Evolutionary conservation across 306 rosid species (phyloP), one percentile per base, ranked within the genome.

Genomic region (Acacia melanoxylon): DNA sequence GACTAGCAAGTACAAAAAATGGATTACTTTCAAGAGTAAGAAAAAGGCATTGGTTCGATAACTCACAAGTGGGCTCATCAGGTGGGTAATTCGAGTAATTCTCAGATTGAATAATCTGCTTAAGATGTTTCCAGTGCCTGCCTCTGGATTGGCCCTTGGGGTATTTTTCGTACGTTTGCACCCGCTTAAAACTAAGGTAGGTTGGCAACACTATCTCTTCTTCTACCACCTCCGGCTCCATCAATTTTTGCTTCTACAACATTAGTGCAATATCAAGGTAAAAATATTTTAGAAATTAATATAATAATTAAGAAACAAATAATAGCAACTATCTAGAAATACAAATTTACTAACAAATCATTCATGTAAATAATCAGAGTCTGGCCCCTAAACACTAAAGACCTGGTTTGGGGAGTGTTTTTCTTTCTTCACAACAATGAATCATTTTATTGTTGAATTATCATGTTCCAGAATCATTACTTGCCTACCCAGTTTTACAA

Each of bases 91-190:
- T 94, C 58, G 83, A 90, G 76, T 88, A 87, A 80, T 93, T 95
- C 74, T 95, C 97, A 22, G 97, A 94, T 75, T 91, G 98, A 88
- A 95, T 88, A 79, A 95, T 95, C 86, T 95, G 97, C 90, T 91
- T 95, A 74, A 95, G 97, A 85, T 95, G 98, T 46, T 95, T 95
- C 98, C 97, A 92, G 72, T 94, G 95, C 74, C 98, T 87, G 40
- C 95, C 94, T 87, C 95, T 87, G 11, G 97, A 81, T 88, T 91
- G 97, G 54, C 97, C 95, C 82, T 95, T 95, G 0, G 97, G 98
- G 51, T 90, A 95, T 86, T 95, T 95, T 71, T 93, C 97, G 16
- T 93, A 86, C 93, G 86, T 93, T 76, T 95, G 97, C 87, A 93
- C 77, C 59, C 83, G 85, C 88, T 95, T 92, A 75, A 95, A 95